These are phyloP conservation scores for Penicillium nucicola DNA, from an alignment of 495 filamentous ascomycete genomes.

Conservation along the genomic window DNA sequence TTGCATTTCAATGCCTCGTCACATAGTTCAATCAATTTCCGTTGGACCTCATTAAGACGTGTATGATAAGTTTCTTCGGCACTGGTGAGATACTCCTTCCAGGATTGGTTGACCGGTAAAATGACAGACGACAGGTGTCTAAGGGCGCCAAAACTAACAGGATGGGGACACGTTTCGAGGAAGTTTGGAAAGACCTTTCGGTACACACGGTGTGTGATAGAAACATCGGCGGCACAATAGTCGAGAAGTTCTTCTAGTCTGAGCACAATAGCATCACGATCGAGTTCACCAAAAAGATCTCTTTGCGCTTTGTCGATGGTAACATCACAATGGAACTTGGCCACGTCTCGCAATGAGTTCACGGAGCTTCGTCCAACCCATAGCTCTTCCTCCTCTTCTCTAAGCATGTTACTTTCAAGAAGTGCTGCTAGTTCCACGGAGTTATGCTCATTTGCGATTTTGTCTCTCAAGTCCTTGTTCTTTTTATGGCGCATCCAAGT, in stretches of 20 bases:
- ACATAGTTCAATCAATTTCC: conserved; percentile 67
- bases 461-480: conserved; percentile 77
- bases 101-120: conserved; percentile 81
- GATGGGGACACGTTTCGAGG: conserved; percentile 85
- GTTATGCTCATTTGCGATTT: conserved; percentile 67
- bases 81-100: conserved; percentile 76
- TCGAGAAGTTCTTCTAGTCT: conserved; percentile 81
- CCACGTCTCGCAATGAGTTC: conserved; percentile 93
- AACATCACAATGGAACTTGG: conserved; percentile 90
- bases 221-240: conserved; percentile 95
- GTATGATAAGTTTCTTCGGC: conserved; percentile 82
- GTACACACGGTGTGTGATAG: conserved; percentile 88
- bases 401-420: conserved; percentile 60
- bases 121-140: conserved; percentile 90
- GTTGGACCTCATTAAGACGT: conserved; percentile 70
- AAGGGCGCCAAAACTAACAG: conserved; percentile 92
- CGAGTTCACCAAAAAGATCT: conserved; percentile 82
- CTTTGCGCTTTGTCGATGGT: conserved; percentile 87
- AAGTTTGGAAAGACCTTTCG: conserved; percentile 88
- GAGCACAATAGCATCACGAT: conserved; percentile 61
- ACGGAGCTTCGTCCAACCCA: conserved; percentile 94
- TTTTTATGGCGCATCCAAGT: conserved; percentile 97
- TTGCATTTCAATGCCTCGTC: conserved; percentile 74
- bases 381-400: conserved; percentile 85
- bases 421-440: conserved; percentile 68